phyloP scores from a whole-genome alignment of 139 green algal species.

The Chlorella ohadii region DNA sequence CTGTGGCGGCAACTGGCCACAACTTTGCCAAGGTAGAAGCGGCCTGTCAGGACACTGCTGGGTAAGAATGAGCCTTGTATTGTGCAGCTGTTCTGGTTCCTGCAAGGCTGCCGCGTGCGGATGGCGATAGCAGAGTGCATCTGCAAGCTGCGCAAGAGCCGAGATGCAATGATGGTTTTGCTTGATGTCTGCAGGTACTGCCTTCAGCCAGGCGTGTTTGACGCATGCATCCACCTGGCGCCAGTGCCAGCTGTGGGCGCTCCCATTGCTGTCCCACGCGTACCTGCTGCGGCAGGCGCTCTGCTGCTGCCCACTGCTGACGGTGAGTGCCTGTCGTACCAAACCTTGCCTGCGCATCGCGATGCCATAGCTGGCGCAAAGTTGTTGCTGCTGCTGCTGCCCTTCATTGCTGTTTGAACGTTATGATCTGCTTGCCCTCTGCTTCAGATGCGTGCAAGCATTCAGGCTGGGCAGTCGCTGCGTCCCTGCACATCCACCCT shows the following conservation, averaged over 20 bases:
- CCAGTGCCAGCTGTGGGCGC: constrained; percentile 24
- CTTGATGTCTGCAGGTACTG: constrained; percentile 12
- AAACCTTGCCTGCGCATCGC: no score
- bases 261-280: not conserved
- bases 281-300: not conserved
- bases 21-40: not conserved
- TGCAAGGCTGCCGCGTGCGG: no score
- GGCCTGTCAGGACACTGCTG: not conserved
- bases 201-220: constrained; percentile 46
- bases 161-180: not conserved
- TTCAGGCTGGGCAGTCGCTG: constrained; percentile 1
- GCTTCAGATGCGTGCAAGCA: not conserved
- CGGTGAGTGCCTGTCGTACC: not conserved
- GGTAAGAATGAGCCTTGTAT: no score
- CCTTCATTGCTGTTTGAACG: not conserved
- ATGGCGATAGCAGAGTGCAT: no score
- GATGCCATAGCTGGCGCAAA: not conserved
- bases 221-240: constrained; percentile 67
- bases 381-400: not conserved
- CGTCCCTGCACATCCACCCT: not conserved
- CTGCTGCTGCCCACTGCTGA: not conserved
- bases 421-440: not conserved
- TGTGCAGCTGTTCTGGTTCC: no score
- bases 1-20: not conserved
- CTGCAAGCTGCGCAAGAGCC: no score